phyloP scores from a whole-genome alignment of 768 basidiomycete genomes.

The Boletus barrowsii region DNA sequence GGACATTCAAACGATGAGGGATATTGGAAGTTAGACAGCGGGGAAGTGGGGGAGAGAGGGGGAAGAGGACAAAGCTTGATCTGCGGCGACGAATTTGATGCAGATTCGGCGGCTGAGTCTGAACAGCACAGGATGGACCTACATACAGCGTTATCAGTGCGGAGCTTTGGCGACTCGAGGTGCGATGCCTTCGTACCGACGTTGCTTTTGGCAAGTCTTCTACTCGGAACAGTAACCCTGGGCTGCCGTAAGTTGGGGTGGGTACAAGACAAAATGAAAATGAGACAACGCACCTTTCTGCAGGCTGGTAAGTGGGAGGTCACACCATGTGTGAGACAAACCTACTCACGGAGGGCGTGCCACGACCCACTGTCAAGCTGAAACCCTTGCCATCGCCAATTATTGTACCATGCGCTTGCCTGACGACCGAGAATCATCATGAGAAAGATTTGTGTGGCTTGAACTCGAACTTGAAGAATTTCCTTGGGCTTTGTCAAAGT shows the following conservation, averaged over 20 bases:
- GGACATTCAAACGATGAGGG: slow-evolving; percentile 2
- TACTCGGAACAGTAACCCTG: background rate
- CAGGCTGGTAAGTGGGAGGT: background rate
- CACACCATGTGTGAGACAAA: no score
- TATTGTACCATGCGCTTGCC: background rate
- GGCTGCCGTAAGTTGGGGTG: background rate
- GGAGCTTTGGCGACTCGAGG: background rate
- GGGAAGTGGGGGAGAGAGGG: no score
- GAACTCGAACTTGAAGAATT: no score
- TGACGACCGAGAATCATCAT: no score
- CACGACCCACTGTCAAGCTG: no score
- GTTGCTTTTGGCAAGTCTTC: background rate
- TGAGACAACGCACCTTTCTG: background rate
- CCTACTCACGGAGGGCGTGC: no score
- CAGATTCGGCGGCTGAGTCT: background rate
- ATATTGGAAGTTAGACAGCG: no score
- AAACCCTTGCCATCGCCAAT: background rate
- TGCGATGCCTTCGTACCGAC: background rate
- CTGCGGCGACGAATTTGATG: background rate
- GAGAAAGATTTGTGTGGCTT: no score
- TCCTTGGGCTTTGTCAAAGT: no score
- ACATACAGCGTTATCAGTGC: background rate
- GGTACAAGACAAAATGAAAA: background rate
- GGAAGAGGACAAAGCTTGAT: background rate
- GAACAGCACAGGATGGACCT: slow-evolving; percentile 13